Percentiles rank a stretch among this genome's conserved stretches.
These are phyloP conservation scores for Labyrinthula sp. DNA, from an alignment of 352 stramenopile genomes.

Conservation along the genomic window DNA sequence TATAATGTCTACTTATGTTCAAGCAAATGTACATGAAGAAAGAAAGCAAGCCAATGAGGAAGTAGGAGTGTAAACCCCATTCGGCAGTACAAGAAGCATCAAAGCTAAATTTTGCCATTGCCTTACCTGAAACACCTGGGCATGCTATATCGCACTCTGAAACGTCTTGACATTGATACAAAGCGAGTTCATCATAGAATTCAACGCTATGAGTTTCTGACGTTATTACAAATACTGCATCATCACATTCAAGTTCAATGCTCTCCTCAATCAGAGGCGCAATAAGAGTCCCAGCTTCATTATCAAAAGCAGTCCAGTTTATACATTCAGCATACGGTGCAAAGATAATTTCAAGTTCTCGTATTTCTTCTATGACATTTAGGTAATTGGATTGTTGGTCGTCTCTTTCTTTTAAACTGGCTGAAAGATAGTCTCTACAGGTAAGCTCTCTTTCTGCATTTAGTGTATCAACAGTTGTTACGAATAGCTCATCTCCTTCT, in stretches of 20 bases:
- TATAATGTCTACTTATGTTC: conserved; percentile 11
- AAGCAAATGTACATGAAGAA: conserved; percentile 10
- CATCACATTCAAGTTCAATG: neutral
- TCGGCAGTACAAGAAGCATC: conserved; percentile 16
- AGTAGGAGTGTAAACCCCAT: conserved; percentile 7
- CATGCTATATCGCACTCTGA: conserved; percentile 5
- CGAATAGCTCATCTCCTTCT: conserved; percentile 18
- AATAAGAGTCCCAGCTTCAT: neutral
- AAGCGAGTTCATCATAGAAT: neutral
- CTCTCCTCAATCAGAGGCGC: neutral
- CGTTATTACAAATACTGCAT: neutral
- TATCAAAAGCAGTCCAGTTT: conserved; percentile 21
- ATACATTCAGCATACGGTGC: neutral
- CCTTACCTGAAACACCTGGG: neutral
- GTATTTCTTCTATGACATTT: conserved; percentile 10
- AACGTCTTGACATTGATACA: conserved; percentile 16
- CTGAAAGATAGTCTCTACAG: conserved; percentile 7
- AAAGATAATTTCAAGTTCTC: conserved; percentile 10
- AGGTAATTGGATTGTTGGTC: too few species aligned
- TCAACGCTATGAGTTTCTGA: neutral
- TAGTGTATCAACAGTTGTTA: conserved; percentile 13
- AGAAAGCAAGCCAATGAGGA: conserved; percentile 4
- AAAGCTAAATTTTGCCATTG: conserved; percentile 10
- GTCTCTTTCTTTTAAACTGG: too few species aligned
- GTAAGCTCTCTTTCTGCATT: conserved; percentile 15